A percentile compares a stretch with the other conserved stretches of the same genome.
phyloP scores from a whole-genome alignment of 352 stramenopile species.

The Blastocystis sp. region DNA sequence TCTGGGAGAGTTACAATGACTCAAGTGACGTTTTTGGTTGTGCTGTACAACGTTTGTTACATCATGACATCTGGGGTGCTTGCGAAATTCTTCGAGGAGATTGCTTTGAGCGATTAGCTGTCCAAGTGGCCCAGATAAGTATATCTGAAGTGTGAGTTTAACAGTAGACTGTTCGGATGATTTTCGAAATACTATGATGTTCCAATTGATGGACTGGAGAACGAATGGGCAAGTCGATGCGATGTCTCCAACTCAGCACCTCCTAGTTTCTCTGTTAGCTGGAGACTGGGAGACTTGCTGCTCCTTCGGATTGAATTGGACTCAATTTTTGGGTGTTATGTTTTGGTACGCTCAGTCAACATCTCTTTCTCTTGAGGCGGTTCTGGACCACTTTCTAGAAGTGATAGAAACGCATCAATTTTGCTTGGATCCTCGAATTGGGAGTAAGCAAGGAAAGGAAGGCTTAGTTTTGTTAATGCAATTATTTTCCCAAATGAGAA shows the following conservation, averaged over 20 bases:
- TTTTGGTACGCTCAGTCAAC: not conserved
- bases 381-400: not conserved
- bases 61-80: not conserved
- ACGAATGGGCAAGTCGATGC: not conserved
- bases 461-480: not conserved
- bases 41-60: not conserved
- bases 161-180: slow-evolving; percentile 14
- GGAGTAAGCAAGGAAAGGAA: not conserved
- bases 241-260: not conserved
- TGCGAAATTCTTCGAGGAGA: not conserved
- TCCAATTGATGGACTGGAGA: not conserved
- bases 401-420: not conserved
- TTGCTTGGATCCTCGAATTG: not conserved
- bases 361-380: not conserved
- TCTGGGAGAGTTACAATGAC: not conserved
- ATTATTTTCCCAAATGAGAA: not conserved
- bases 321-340: not conserved
- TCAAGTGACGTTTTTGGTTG: not conserved
- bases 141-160: not conserved
- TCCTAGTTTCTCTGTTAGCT: not conserved
- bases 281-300: not conserved
- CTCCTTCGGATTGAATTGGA: not conserved
- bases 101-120: slow-evolving; percentile 1
- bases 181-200: not conserved
- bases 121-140: slow-evolving; percentile 45